Percentiles rank a stretch among this genome's conserved stretches.
Conservation (phyloP, 2,329 filamentous ascomycete genomes). For the Trichoderma gracile region DNA sequence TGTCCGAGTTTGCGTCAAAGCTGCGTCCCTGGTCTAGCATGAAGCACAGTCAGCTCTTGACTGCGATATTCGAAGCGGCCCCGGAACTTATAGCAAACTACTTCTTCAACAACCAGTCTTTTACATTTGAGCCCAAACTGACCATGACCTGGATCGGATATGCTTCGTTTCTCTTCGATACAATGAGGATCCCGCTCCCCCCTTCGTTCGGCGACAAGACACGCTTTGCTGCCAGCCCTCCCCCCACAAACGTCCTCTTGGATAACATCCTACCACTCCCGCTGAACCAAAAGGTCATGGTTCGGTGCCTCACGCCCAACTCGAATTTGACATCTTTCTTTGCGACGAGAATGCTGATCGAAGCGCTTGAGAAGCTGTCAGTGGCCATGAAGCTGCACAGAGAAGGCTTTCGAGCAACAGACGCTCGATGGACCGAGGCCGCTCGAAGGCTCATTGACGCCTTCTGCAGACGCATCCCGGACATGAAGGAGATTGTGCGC, state of each 20-base stretch:
- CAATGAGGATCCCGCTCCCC: conserved; percentile 74
- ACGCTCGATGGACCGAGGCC: conserved; percentile 67
- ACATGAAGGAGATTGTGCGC: conserved; percentile 76
- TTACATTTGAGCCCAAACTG: conserved; percentile 87
- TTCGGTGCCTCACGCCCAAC: conserved; percentile 75
- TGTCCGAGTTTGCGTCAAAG: conserved; percentile 76
- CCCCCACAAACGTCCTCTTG: conserved; percentile 74
- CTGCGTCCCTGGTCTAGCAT: conserved; percentile 81
- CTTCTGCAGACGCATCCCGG: conserved; percentile 76
- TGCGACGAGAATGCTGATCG: conserved; percentile 73
- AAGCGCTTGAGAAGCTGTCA: conserved; percentile 77
- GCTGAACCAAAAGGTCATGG: conserved; percentile 75
- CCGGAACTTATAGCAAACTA: conserved; percentile 89
- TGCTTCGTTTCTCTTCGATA: conserved; percentile 81
- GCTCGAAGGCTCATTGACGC: conserved; percentile 67
- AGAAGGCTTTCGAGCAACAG: conserved; percentile 42
- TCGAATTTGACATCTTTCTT: conserved; percentile 83
- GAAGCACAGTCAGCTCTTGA: conserved; percentile 77
- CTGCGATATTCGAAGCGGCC: conserved; percentile 75
- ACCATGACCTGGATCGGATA: conserved; percentile 95
- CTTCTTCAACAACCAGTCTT: conserved; percentile 75
- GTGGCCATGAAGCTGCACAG: conserved; percentile 62
- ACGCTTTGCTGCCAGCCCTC: conserved; percentile 65
- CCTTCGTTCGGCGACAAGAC: conserved; percentile 67
- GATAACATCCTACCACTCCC: conserved; percentile 86